Evolutionary conservation across 108 stramenopile species (phyloP).

Genomic region (Cyclotella choctawhatcheeana): DNA sequence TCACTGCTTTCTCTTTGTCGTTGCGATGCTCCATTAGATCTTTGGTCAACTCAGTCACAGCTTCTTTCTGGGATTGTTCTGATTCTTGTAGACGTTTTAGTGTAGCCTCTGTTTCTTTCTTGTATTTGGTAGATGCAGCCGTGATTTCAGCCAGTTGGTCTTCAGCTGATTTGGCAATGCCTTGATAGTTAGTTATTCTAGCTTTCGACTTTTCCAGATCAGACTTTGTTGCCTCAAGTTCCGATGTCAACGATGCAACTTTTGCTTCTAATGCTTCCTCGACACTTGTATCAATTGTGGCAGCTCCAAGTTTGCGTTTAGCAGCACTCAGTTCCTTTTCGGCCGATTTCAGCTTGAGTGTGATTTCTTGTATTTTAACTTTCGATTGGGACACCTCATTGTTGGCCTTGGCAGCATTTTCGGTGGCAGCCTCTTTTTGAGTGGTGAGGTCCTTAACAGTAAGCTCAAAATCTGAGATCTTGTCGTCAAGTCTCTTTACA

Average conservation of each 20-base stretch:
- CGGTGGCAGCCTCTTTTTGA: constrained; percentile 57
- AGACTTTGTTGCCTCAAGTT: constrained; percentile 66
- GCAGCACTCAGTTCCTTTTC: constrained; percentile 56
- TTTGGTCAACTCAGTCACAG: constrained; percentile 75
- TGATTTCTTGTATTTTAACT: constrained; percentile 52
- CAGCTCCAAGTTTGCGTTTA: constrained; percentile 45
- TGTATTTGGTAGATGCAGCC: constrained; percentile 62
- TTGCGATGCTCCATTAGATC: constrained; percentile 74
- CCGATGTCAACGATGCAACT: constrained; percentile 55
- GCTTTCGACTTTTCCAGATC: constrained; percentile 61
- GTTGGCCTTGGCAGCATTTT: constrained; percentile 42
- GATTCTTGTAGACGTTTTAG: constrained; percentile 58
- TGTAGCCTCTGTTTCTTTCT: constrained; percentile 54
- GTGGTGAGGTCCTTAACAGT: constrained; percentile 35
- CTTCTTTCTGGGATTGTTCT: constrained; percentile 60
- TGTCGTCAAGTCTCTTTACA: constrained; percentile 58
- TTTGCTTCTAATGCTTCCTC: constrained; percentile 60
- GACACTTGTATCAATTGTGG: constrained; percentile 51
- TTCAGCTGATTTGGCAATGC: constrained; percentile 79
- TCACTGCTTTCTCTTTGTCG: constrained; percentile 69
- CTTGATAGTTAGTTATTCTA: constrained; percentile 58
- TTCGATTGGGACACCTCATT: constrained; percentile 51
- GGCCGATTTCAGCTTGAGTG: constrained; percentile 46
- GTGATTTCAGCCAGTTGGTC: constrained; percentile 65
- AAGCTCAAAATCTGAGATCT: constrained; percentile 56